Base-by-base conservation (phyloP, 768 basidiomycete genomes). In the Strobilomyces echinocephalus region DNA sequence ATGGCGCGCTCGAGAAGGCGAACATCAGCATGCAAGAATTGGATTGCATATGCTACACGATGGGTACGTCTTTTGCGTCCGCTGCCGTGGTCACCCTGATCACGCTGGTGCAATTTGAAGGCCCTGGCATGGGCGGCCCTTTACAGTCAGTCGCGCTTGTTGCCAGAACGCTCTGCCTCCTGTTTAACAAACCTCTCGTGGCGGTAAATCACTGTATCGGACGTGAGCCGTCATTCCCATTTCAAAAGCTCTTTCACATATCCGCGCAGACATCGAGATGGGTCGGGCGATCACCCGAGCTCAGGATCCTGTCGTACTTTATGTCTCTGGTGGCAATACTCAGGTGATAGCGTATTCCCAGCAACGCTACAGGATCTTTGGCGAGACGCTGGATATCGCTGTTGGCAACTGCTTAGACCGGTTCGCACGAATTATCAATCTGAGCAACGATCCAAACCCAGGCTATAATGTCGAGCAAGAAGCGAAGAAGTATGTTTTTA, bases 151-250 rank as follows among this genome's bases (percentile, higher is more conserved):
- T 98, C 14, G 95, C 91, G 1, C 73, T 99, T 26, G 89, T 98
- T 31, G 97, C 97, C 1, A 79, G 97, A 45, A 95, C 91, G 1
- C 75, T 99, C 33, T 87, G 92, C 2, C 79, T 97, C 5, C 69
- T 99, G 53, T 94, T 87, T 69, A 72, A 82, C 61, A 98, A 97
- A 64, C 95, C 97, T 4, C 77, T 99, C 6, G 84, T 99, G 4
- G 95, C 93, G 1, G 97, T 98, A n/a, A 99, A 99, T 68, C 97
- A 99, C 70, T 99, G 97, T 63, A 85, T 99, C 31, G 97, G 97
- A 46, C 97, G 97, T 98, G 91, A 73, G 53, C 52, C 8, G 5
- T 31, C 47, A 15, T 52, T 16, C 47, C 42, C 51, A 46, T 43
- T 18, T 9, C 35, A 36, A 45, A 6, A 21, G 9, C 21, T 26